Percentiles rank a stretch among this genome's conserved stretches.
Conservation (phyloP, 2,329 filamentous ascomycete genomes). For the Fusarium torreyae region DNA sequence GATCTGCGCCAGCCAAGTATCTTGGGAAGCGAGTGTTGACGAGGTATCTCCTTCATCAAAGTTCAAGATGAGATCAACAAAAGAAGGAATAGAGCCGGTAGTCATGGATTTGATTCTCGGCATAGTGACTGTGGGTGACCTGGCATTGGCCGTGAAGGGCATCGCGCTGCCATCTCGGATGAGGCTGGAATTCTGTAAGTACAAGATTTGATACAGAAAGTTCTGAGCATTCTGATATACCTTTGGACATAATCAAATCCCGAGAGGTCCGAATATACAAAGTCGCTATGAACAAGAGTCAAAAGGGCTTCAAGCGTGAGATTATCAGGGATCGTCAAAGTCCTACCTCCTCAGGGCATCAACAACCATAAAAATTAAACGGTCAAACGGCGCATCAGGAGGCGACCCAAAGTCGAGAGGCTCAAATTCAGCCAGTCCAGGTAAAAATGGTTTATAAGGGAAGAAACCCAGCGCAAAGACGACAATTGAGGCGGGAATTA, state of each 20-base stretch:
- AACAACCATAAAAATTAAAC: conserved; percentile 96
- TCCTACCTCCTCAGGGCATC: conserved; percentile 89
- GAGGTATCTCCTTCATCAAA: conserved; percentile 94
- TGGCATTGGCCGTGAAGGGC: conserved; percentile 95
- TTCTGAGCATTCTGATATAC: conserved; percentile 62
- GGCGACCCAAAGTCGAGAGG: conserved; percentile 67
- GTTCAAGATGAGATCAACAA: conserved; percentile 96
- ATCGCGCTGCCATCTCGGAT: conserved; percentile 87
- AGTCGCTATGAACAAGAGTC: conserved; percentile 74
- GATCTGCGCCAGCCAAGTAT: conserved; percentile 97
- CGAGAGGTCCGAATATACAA: conserved; percentile 86
- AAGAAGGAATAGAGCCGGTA: conserved; percentile 97
- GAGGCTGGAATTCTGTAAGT: conserved; percentile 68
- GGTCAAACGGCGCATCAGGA: conserved; percentile 83
- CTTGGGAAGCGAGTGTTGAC: conserved; percentile 88
- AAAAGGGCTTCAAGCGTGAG: conserved; percentile 40
- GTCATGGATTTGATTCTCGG: conserved; percentile 97
- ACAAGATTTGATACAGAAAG: not conserved
- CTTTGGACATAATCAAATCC: conserved; percentile 91
- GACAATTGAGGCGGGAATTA: conserved; percentile 81
- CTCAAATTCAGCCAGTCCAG: conserved; percentile 82
- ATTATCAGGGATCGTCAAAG: not conserved
- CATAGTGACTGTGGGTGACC: conserved; percentile 99
- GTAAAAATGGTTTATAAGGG: conserved; percentile 94
- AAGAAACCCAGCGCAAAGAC: conserved; percentile 95